phyloP scores from a whole-genome alignment of 2,329 filamentous ascomycete species.

The Hypoxylon sp. region DNA sequence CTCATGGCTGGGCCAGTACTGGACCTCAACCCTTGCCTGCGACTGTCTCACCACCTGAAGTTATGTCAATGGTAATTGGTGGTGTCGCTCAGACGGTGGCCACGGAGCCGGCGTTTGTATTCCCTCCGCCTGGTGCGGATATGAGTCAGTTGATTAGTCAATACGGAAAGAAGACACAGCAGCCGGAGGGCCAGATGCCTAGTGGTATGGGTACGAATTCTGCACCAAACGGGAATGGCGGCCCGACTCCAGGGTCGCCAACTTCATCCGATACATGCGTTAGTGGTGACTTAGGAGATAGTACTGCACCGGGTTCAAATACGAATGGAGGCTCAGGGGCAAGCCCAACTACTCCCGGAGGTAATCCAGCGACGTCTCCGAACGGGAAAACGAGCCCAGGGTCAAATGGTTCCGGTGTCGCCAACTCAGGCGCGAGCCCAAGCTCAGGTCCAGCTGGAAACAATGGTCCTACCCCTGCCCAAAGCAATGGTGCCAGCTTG shows the following conservation, averaged over 20 bases:
- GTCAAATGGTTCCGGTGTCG: slow-evolving; percentile 8
- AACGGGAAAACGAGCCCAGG: slow-evolving; percentile 16
- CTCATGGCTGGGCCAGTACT: slow-evolving; percentile 53
- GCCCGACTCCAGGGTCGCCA: slow-evolving; percentile 19
- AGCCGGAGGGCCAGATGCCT: slow-evolving; percentile 49
- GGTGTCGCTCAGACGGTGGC: slow-evolving; percentile 49
- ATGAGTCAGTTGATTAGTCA: slow-evolving; percentile 41
- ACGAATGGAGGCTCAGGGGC: slow-evolving; percentile 20
- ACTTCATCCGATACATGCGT: slow-evolving; percentile 29
- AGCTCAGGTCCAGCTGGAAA: slow-evolving; percentile 11
- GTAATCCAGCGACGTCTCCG: slow-evolving; percentile 10
- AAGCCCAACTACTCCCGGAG: slow-evolving; percentile 21
- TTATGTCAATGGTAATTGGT: slow-evolving; percentile 47
- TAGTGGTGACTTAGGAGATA: slow-evolving; percentile 32
- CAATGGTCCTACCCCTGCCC: not conserved
- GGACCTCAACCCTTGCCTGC: slow-evolving; percentile 50
- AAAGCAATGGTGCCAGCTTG: slow-evolving; percentile 6
- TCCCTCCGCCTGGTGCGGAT: slow-evolving; percentile 45
- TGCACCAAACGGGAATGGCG: slow-evolving; percentile 12
- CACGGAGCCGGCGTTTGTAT: slow-evolving; percentile 47
- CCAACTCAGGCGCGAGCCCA: slow-evolving; percentile 19
- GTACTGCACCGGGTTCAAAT: slow-evolving; percentile 22
- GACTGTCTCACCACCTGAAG: slow-evolving; percentile 47
- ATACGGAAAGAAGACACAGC: slow-evolving; percentile 46
- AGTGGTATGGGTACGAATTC: slow-evolving; percentile 35